Percentiles rank a stretch among this genome's conserved stretches.
phyloP scores from a whole-genome alignment of 805 yeast species.

The Myxozyma melibiosi region DNA sequence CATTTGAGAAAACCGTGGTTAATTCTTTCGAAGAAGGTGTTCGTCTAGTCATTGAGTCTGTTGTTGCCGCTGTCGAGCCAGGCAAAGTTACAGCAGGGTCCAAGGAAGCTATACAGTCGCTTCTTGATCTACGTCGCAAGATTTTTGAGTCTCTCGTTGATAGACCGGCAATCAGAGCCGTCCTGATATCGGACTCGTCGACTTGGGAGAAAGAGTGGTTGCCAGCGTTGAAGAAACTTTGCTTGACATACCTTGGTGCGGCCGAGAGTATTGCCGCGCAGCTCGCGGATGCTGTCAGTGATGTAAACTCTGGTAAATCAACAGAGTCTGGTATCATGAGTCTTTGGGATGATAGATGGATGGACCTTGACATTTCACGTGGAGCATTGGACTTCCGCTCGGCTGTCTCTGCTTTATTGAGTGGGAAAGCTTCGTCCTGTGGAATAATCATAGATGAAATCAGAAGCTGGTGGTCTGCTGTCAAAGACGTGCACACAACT shows the following conservation, averaged over 20 bases:
- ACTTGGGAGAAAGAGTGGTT: slow-evolving; percentile 20
- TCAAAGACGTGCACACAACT: background rate
- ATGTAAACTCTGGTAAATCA: background rate
- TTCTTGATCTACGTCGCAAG: slow-evolving; percentile 15
- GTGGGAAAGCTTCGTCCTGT: slow-evolving; percentile 7
- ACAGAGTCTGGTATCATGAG: background rate
- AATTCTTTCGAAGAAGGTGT: slow-evolving; percentile 15
- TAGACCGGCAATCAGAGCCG: slow-evolving; percentile 8
- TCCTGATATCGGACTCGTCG: slow-evolving; percentile 2
- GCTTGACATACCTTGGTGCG: slow-evolving; percentile 6
- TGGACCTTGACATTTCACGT: slow-evolving; percentile 22
- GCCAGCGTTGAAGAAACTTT: slow-evolving; percentile 10
- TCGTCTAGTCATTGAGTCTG: background rate
- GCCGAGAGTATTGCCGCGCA: background rate
- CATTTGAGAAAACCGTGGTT: slow-evolving; percentile 1
- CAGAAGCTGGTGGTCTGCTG: slow-evolving; percentile 17
- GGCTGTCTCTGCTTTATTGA: slow-evolving; percentile 16
- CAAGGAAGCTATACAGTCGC: slow-evolving; percentile 1
- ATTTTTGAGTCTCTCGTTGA: slow-evolving; percentile 15
- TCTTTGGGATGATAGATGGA: slow-evolving; percentile 31
- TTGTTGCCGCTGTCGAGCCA: background rate
- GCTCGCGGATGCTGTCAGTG: background rate
- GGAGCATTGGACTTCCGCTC: slow-evolving; percentile 26
- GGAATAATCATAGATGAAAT: slow-evolving; percentile 9
- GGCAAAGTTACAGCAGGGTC: background rate